A percentile compares a stretch with the other conserved stretches of the same genome.
These are phyloP conservation scores for Tetrapisispora pingtungensis DNA, from an alignment of 805 yeast species.

Conservation along the genomic window DNA sequence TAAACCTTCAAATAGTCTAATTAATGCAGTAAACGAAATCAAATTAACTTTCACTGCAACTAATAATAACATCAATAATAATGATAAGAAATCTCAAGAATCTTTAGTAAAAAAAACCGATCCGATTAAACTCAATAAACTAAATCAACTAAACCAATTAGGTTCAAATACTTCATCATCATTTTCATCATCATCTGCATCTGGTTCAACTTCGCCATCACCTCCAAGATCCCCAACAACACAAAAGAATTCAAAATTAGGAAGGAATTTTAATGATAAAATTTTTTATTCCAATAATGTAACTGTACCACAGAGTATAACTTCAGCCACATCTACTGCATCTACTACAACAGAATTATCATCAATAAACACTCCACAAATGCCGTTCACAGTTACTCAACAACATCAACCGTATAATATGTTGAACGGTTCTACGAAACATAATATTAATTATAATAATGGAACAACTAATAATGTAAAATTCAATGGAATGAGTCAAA, in stretches of 20 bases:
- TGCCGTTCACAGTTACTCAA: neutral
- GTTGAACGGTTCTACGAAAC: neutral
- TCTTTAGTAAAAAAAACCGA: neutral
- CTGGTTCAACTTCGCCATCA: neutral
- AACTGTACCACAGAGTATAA: neutral
- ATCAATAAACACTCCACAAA: neutral
- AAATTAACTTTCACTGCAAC: conserved; percentile 44
- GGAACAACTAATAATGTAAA: neutral
- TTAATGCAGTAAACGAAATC: conserved; percentile 48
- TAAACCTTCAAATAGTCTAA: conserved; percentile 37
- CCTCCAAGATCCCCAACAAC: neutral
- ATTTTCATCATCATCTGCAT: neutral
- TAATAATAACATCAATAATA: neutral
- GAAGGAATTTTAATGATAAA: neutral
- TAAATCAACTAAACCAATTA: neutral
- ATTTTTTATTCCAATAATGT: neutral
- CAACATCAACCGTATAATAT: neutral
- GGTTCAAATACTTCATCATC: neutral
- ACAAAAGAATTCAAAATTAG: neutral
- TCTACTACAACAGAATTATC: neutral
- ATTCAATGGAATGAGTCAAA: neutral
- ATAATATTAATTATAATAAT: neutral
- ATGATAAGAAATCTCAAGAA: neutral
- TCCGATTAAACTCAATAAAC: neutral
- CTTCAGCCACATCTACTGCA: neutral